These are phyloP conservation scores for Fonsecaea pedrosoi DNA, from an alignment of 2,329 filamentous ascomycete genomes.

Conservation along the genomic window DNA sequence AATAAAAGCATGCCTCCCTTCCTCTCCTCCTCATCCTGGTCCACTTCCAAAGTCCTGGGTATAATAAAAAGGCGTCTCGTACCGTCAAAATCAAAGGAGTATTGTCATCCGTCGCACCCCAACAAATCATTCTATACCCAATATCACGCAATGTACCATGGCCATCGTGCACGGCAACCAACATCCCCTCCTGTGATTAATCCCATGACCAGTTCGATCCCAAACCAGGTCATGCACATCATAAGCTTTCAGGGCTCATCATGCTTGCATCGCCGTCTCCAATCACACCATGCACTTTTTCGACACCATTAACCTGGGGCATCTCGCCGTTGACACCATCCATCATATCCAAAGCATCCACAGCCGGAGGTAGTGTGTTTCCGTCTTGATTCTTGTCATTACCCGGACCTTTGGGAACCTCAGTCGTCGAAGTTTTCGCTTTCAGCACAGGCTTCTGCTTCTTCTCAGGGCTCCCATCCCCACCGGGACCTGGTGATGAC, in stretches of 20 bases:
- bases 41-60: neutral
- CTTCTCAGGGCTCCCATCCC: constrained; percentile 36
- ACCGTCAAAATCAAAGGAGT: neutral
- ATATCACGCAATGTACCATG: neutral
- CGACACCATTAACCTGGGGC: constrained; percentile 29
- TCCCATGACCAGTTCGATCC: neutral
- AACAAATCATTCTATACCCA: constrained; percentile 5
- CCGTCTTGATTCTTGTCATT: constrained; percentile 50
- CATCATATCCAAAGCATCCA: constrained; percentile 37
- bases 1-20: neutral
- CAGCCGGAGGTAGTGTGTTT: constrained; percentile 16
- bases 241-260: constrained; percentile 79
- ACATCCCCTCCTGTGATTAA: neutral
- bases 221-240: neutral
- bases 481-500: constrained; percentile 32
- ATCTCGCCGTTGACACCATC: constrained; percentile 40
- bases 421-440: constrained; percentile 41
- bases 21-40: neutral
- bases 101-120: neutral
- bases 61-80: neutral
- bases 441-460: constrained; percentile 30
- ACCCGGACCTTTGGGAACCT: constrained; percentile 42
- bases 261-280: constrained; percentile 71
- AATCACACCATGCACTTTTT: constrained; percentile 43
- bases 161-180: neutral